Evolutionary conservation across 176 grass and related monocot species (phyloP).

Genomic region (Alloteropsis semialata): DNA sequence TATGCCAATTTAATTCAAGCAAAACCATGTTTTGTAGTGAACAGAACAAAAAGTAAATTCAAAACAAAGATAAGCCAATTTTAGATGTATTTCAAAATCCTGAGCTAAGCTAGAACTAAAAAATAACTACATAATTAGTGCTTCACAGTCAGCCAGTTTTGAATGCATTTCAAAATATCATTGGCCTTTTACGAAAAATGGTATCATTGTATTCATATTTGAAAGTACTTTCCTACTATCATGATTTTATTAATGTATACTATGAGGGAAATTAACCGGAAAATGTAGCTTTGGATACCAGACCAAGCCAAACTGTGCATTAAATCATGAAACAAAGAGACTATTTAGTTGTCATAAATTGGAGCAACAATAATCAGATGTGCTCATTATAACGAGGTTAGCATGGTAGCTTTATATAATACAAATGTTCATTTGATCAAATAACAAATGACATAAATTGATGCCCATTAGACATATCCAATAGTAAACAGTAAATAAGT

Average conservation of each 20-base stretch:
- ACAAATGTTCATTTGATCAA: background rate
- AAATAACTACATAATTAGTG: background rate
- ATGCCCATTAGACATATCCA: background rate
- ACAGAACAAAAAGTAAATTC: background rate
- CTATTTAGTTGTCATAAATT: background rate
- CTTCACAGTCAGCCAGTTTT: background rate
- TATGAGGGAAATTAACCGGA: background rate
- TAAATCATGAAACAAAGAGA: background rate
- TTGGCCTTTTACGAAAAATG: too few species aligned
- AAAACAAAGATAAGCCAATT: background rate
- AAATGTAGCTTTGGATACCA: background rate
- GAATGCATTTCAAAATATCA: background rate
- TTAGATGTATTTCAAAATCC: background rate
- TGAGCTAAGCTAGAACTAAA: background rate
- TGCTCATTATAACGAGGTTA: background rate
- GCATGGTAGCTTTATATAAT: background rate
- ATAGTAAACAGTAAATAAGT: background rate
- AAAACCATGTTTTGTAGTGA: background rate
- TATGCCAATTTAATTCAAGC: background rate
- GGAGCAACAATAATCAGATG: conserved; percentile 9
- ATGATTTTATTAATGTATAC: background rate
- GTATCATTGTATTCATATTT: background rate
- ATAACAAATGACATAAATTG: background rate
- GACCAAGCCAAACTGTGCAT: background rate
- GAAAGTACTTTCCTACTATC: background rate